Base-by-base conservation (phyloP, 2,329 filamentous ascomycete species). In the Aspergillus piperis region DNA sequence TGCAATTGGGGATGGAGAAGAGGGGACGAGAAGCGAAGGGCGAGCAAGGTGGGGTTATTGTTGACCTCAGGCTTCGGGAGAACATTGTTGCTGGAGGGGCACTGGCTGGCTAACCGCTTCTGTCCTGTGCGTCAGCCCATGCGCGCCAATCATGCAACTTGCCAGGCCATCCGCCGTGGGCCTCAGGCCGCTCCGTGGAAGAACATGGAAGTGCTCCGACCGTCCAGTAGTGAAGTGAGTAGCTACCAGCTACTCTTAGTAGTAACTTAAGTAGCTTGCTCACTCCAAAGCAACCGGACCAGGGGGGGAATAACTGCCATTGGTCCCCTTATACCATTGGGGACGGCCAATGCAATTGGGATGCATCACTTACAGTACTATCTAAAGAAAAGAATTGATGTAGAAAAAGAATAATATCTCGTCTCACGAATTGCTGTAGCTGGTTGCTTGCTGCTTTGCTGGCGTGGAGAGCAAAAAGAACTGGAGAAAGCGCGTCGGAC, bases 1-100 rank as follows among this genome's bases (percentile, higher is more conserved):
- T 69, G 66, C 66, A 71, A 73, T 66, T 67, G 71, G 70, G 66
- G 65, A 72, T 66, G 63, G 72, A 71, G 65, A 66, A 70, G 65
- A 70, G 65, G 72, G 73, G 72, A 66, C 65, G 65, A 68, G 67
- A 71, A 71, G 70, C 73, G 70, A 73, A 76, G 70, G 71, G 67
- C 63, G 70, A 72, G 71, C 72, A 77, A 77, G 75, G 79, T 77
- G 79, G 78, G 78, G 80, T 72, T 69, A 70, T 73, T 66, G 66
- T 68, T 70, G 73, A 72, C 70, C 68, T 76, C 66, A 77, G 70
- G 69, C 66, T 68, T 66, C 74, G 74, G 73, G 72, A 74, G 71
- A 77, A 77, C 75, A 77, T 77, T 75, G 67, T 75, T 71, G 68
- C 68, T 66, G 66, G 73, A 75, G 70, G 71, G 73, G 73, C 72